Percentiles rank a stretch among this genome's conserved stretches.
Conservation (phyloP, 306 rosid genomes). For the Heteromeles arbutifolia region DNA sequence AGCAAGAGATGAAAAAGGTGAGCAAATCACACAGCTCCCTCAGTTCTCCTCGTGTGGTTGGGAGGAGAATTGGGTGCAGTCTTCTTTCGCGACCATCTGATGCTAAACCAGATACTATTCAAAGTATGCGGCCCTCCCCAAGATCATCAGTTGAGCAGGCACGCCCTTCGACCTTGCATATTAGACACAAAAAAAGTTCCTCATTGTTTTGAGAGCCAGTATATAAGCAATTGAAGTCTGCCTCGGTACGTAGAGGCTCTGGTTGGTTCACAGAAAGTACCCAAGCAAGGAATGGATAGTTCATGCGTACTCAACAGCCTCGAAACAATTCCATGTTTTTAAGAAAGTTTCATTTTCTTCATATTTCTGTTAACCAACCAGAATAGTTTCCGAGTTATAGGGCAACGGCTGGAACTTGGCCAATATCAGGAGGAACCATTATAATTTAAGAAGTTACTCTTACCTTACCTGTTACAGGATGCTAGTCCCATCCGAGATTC, state of each 20-base stretch:
- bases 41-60: constrained; percentile 54
- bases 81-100: constrained; percentile 64
- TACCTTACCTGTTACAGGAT: constrained; percentile 4
- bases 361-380: constrained; percentile 38
- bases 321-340: neutral
- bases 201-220: constrained; percentile 38
- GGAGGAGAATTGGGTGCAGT: constrained; percentile 63
- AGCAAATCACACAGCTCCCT: constrained; percentile 59
- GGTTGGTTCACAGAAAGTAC: constrained; percentile 37
- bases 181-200: constrained; percentile 54
- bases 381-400: neutral
- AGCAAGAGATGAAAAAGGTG: constrained; percentile 82
- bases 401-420: neutral
- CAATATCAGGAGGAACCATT: neutral
- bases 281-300: constrained; percentile 51
- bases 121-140: constrained; percentile 45
- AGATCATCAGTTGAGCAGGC: constrained; percentile 55
- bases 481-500: constrained; percentile 5
- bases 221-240: constrained; percentile 14
- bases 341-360: constrained; percentile 53
- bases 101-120: constrained; percentile 57
- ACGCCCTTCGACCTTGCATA: constrained; percentile 32
- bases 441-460: neutral
- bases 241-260: constrained; percentile 23
- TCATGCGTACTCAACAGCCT: neutral